A percentile compares a stretch with the other conserved stretches of the same genome.
phyloP scores from a whole-genome alignment of 495 filamentous ascomycete genomes.

The Aspergillus funiculosus region DNA sequence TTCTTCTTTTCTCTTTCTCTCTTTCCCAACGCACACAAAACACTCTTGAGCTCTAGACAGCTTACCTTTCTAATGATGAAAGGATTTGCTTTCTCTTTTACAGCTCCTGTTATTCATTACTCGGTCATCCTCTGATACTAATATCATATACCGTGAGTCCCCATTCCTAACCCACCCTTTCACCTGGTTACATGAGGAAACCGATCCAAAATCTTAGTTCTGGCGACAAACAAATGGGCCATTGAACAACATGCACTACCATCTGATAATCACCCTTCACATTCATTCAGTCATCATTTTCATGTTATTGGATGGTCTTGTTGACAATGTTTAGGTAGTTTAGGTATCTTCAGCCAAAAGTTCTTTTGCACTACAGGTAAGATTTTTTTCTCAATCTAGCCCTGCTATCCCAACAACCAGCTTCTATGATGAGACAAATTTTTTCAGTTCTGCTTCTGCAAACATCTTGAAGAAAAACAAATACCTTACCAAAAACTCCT shows the following conservation, averaged over 20 bases:
- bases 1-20: slow-evolving; percentile 25
- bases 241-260: slow-evolving; percentile 98
- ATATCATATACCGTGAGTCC: slow-evolving; percentile 29
- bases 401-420: not conserved
- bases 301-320: slow-evolving; percentile 6
- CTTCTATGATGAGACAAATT: slow-evolving; percentile 67
- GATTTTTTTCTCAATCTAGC: slow-evolving; percentile 12
- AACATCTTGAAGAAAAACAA: slow-evolving; percentile 66
- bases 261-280: slow-evolving; percentile 64
- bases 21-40: slow-evolving; percentile 26
- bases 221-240: slow-evolving; percentile 81
- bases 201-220: slow-evolving; percentile 52
- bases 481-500: slow-evolving; percentile 70
- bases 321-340: slow-evolving; percentile 10
- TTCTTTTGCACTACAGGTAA: slow-evolving; percentile 7
- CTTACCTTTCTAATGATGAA: slow-evolving; percentile 18
- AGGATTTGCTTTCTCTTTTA: not conserved
- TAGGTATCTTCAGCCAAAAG: slow-evolving; percentile 3
- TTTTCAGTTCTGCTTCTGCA: slow-evolving; percentile 98
- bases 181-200: slow-evolving; percentile 55
- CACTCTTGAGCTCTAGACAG: slow-evolving; percentile 7
- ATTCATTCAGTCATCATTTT: not conserved
- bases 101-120: not conserved
- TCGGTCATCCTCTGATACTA: slow-evolving; percentile 4
- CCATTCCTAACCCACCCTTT: not conserved